These are phyloP conservation scores for Rhynchosporium agropyri DNA, from an alignment of 2,329 filamentous ascomycete species.

Conservation along the genomic window DNA sequence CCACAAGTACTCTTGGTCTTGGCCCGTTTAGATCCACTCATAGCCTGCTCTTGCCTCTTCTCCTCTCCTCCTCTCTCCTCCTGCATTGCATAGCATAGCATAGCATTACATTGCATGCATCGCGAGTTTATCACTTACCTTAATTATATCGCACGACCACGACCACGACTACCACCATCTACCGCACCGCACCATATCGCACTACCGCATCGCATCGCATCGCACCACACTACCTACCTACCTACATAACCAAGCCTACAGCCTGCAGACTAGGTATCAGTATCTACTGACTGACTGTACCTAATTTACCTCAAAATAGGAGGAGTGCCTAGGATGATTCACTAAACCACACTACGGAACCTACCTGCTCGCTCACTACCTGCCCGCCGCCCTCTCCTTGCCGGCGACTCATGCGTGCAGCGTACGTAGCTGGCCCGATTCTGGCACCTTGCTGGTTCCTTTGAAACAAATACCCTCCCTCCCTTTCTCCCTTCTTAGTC, in stretches of 20 bases:
- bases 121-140: neutral
- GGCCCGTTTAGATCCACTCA: too few relatives aligned
- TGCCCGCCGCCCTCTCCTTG: constrained; percentile 6
- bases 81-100: neutral
- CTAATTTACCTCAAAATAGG: too few relatives aligned
- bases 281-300: too few relatives aligned
- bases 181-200: neutral
- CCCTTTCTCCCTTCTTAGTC: neutral
- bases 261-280: too few relatives aligned
- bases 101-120: neutral
- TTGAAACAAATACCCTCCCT: constrained; percentile 18
- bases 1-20: too few relatives aligned
- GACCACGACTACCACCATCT: neutral
- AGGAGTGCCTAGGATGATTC: too few relatives aligned
- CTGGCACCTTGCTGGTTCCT: constrained; percentile 23
- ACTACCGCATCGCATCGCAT: neutral
- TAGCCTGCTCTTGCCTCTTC: neutral
- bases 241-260: too few relatives aligned
- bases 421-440: neutral
- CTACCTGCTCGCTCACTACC: neutral
- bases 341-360: too few relatives aligned
- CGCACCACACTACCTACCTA: neutral
- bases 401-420: constrained; percentile 15
- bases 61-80: neutral
- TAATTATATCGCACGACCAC: neutral